Evolutionary conservation across 495 filamentous ascomycete genomes (phyloP).

Genomic region (Astrothelium macrocarpum): DNA sequence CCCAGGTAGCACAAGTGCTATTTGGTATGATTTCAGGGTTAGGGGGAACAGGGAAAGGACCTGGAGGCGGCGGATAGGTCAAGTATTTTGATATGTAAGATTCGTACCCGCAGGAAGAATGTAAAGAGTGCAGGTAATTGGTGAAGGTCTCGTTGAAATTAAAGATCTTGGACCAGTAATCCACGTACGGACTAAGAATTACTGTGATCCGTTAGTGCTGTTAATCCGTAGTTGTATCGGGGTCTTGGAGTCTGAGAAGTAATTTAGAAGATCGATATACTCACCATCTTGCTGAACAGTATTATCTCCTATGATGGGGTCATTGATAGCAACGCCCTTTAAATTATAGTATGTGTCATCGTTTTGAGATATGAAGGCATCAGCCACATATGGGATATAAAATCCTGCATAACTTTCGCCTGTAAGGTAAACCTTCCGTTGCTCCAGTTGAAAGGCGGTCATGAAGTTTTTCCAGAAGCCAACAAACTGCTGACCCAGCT

Average conservation of each 20-base stretch:
- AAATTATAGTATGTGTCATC: constrained; percentile 20
- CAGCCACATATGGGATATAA: constrained; percentile 24
- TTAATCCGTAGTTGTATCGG: neutral
- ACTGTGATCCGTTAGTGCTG: neutral
- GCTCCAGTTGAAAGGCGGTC: constrained; percentile 14
- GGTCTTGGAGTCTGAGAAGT: neutral
- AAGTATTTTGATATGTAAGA: constrained; percentile 48
- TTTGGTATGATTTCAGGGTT: constrained; percentile 6
- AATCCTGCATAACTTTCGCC: constrained; percentile 21
- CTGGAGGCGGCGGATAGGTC: constrained; percentile 44
- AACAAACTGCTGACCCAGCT: constrained; percentile 56
- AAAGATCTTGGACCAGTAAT: constrained; percentile 44
- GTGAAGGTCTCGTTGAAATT: constrained; percentile 48
- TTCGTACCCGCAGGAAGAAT: constrained; percentile 47
- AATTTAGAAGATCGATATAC: constrained; percentile 25
- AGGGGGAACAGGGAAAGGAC: constrained; percentile 42
- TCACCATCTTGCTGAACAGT: constrained; percentile 13
- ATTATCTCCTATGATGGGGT: constrained; percentile 17
- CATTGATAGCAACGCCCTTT: constrained; percentile 20
- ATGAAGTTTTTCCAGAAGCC: constrained; percentile 25
- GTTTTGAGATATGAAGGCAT: constrained; percentile 29
- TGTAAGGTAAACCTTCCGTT: constrained; percentile 20
- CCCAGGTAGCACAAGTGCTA: constrained; percentile 43
- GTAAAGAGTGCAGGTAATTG: constrained; percentile 37
- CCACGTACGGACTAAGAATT: constrained; percentile 39